Base-by-base conservation (phyloP, 192 early-diverging fungal genomes). In the Backusella morwellensis region DNA sequence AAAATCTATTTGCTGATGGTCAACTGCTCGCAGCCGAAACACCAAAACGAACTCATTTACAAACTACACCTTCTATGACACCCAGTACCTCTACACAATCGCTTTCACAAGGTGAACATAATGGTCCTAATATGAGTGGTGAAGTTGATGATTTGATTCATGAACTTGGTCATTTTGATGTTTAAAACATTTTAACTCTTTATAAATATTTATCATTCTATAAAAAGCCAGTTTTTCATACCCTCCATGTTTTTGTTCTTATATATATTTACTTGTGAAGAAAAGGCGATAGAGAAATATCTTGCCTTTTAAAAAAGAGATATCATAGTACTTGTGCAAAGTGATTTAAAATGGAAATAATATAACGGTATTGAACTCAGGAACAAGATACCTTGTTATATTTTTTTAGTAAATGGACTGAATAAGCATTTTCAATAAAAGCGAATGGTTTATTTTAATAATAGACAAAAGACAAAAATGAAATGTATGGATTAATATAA, bases 1-100 rank as follows among this genome's bases (percentile, higher is more conserved):
- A 91, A 68, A 83, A 82, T 42, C 70, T 90, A 35, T 83, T 89
- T 72, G 75, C 82, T 9, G 87, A 85, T 68, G 89, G 89, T 17
- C 78, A 80, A 29, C 84, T 82, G 34, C 75, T 89, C 44, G 89
- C 89, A 44, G 76, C 77, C 70, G 69, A 63, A 54, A 32, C 35
- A 41, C 67, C 42, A 12, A 72, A 36, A 26, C 38, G 21, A 66
- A 26, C 17, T 29, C 56, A 26, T 12, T 63, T 63, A 29, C 56
- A 63, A 29, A 63, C 56, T 3, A 63, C 21, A 4, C 56, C 29
- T 70, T 40, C 69, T 8, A 63, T 36, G 40, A 42, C 54, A 54
- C 26, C 70, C 3, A 17, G 35, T 17, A 35, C 29, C 2, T 34
- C 76, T n/a, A 69, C 77, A 9, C 35, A 56, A 6, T 75, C 77